These are phyloP conservation scores for Papiliotrema nemorosa DNA, from an alignment of 1,284 basidiomycete species.

Conservation along the genomic window DNA sequence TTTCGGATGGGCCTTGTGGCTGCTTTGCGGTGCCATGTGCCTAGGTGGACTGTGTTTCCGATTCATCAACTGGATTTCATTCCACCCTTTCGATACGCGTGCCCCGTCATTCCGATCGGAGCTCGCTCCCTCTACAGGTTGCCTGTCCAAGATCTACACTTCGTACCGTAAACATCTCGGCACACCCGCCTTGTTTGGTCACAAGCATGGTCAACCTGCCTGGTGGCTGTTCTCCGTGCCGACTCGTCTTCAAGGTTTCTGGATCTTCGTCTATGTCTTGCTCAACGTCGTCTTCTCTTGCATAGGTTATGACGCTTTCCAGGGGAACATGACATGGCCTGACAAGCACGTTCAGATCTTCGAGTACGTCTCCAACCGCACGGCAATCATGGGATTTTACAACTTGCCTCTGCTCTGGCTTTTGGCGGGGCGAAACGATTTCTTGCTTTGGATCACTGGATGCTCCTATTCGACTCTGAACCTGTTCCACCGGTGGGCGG, in stretches of 20 bases:
- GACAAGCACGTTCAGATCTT: slow-evolving; percentile 4
- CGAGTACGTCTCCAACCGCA: slow-evolving; percentile 25
- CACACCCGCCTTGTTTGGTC: neutral
- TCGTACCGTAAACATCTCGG: neutral
- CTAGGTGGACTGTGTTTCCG: neutral
- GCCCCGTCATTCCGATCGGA: neutral
- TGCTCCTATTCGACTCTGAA: slow-evolving; percentile 34
- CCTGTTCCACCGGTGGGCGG: slow-evolving; percentile 44
- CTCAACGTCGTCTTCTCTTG: neutral
- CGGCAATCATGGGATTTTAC: slow-evolving; percentile 28
- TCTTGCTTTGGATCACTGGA: slow-evolving; percentile 31
- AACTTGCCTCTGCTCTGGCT: slow-evolving; percentile 37
- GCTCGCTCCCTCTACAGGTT: neutral
- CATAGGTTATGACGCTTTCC: neutral
- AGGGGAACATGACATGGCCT: neutral
- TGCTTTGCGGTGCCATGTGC: neutral
- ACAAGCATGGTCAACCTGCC: neutral
- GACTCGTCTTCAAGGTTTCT: neutral
- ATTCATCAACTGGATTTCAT: neutral
- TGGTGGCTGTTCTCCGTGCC: neutral
- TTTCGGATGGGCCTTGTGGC: neutral
- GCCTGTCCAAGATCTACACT: neutral
- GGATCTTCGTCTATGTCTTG: neutral
- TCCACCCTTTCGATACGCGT: neutral
- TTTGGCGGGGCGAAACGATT: slow-evolving; percentile 37